A percentile compares a stretch with the other conserved stretches of the same genome.
These are phyloP conservation scores for Fagus sylvatica DNA, from an alignment of 306 rosid genomes.

Conservation along the genomic window DNA sequence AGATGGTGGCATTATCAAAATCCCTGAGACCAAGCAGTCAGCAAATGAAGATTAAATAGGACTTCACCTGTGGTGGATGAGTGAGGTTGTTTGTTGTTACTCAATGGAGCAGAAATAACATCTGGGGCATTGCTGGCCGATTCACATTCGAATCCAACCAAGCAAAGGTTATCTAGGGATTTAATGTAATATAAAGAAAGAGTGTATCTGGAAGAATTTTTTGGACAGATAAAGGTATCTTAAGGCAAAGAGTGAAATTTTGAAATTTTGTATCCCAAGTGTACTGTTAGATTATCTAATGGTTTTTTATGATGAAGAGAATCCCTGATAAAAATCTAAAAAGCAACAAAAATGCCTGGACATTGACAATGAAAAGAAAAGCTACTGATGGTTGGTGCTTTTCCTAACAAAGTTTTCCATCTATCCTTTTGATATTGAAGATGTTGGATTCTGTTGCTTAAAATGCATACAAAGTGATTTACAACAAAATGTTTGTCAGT, in stretches of 20 bases:
- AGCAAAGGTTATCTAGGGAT: background rate
- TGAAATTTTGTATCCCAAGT: slow-evolving; percentile 29
- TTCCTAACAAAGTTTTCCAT: background rate
- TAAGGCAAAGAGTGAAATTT: slow-evolving; percentile 26
- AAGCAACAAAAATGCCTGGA: background rate
- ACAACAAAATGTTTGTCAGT: background rate
- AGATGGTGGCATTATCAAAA: slow-evolving; percentile 60
- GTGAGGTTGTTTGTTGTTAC: slow-evolving; percentile 13
- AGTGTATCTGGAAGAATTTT: background rate
- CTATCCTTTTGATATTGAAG: no score
- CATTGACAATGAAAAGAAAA: background rate
- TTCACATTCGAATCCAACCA: background rate
- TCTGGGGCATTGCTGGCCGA: slow-evolving; percentile 11
- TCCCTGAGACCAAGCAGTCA: slow-evolving; percentile 27
- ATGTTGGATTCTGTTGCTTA: no score
- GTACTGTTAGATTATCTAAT: slow-evolving; percentile 7
- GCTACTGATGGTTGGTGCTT: background rate
- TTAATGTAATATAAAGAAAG: background rate
- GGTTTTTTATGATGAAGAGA: slow-evolving; percentile 11
- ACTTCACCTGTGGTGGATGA: slow-evolving; percentile 15
- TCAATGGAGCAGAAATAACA: background rate
- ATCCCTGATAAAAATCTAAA: background rate
- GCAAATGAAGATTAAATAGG: slow-evolving; percentile 5
- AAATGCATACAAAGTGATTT: no score
- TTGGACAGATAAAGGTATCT: slow-evolving; percentile 9